Evolutionary conservation across 352 stramenopile genomes (phyloP), one percentile per base, ranked within the genome.

Genomic region (Pythium chondricola): DNA sequence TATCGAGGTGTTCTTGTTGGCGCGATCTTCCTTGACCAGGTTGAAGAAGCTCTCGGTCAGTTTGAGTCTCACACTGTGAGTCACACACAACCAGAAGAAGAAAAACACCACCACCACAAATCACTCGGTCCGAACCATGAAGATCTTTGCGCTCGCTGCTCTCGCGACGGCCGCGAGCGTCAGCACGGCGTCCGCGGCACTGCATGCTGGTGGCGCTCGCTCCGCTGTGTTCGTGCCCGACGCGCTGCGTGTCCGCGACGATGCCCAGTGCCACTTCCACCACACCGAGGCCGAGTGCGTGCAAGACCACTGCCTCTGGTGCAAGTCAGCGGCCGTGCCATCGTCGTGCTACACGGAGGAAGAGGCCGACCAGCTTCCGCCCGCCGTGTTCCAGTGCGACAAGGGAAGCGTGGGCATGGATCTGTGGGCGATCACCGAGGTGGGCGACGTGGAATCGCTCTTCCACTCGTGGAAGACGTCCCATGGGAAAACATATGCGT

Each of bases 301-400:
- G 10, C 25, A 60, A 25, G 69, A 57, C 35, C 67, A 85, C 47
- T 92, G 80, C 61, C 69, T 64, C 33, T 92, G 80, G 80, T 92
- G 80, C 61, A 56, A 74, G 53, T 88, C 71, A 29, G 77, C 73
- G 10, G 81, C 81, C n/a, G 81, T 92, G 35, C 74, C 71, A n/a
- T 89, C 81, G 25, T 74, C 73, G 30, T 92, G 81, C 58, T 89
- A 89, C 69, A 84, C 66, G 20, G 40, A 66, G 16, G 65, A 83
- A 14, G 81, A 92, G 51, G 77, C 81, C 20, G 57, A 61, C 2
- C 61, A 80, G 47, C 63, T 92, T 0, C 80, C 80, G 5, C 70
- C 76, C n/a, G 72, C 77, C 8, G 62, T 92, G 9, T 92, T 92
- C 48, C 52, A 87, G 45, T 92, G 80, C 50, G 65, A 78, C 25